Conservation (phyloP, 495 filamentous ascomycete species). For the Xylaria intraflava region DNA sequence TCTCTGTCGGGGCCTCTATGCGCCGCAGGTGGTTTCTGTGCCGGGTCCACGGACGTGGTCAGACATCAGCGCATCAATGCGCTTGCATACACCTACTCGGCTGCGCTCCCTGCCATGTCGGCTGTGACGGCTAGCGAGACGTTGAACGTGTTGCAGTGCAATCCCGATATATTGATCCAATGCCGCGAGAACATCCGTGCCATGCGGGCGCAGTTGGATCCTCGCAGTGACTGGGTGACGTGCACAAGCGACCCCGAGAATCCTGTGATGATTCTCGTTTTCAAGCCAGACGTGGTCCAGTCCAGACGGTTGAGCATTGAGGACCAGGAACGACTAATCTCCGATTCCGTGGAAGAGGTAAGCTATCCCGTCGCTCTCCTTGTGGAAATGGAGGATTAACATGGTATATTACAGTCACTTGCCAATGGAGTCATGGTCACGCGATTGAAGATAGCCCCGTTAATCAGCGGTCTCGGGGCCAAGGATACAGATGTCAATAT, state of each 20-base stretch:
- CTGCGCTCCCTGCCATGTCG: constrained; percentile 85
- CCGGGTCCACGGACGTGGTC: constrained; percentile 79
- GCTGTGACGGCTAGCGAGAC: constrained; percentile 92
- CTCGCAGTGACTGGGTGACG: constrained; percentile 82
- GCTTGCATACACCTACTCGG: constrained; percentile 87
- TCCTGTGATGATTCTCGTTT: constrained; percentile 73
- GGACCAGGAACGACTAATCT: constrained; percentile 79
- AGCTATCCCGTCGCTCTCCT: constrained; percentile 10
- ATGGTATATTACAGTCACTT: constrained; percentile 45
- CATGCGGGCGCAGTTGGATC: constrained; percentile 83
- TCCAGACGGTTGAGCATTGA: constrained; percentile 57
- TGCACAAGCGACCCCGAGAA: constrained; percentile 81
- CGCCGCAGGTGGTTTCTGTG: constrained; percentile 92
- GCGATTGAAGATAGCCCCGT: constrained; percentile 69
- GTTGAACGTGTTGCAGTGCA: constrained; percentile 73
- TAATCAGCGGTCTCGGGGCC: constrained; percentile 44
- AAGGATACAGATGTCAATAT: constrained; percentile 61
- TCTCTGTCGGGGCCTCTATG: constrained; percentile 81
- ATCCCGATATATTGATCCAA: constrained; percentile 65
- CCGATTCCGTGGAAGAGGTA: constrained; percentile 94
- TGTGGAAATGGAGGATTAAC: background rate
- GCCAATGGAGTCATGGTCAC: constrained; percentile 84
- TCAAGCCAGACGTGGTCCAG: constrained; percentile 77
- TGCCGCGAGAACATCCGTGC: constrained; percentile 75
- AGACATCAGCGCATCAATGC: constrained; percentile 92